Evolutionary conservation across 495 filamentous ascomycete genomes (phyloP), one percentile per base, ranked within the genome.

Genomic region (Xylaria sp.): DNA sequence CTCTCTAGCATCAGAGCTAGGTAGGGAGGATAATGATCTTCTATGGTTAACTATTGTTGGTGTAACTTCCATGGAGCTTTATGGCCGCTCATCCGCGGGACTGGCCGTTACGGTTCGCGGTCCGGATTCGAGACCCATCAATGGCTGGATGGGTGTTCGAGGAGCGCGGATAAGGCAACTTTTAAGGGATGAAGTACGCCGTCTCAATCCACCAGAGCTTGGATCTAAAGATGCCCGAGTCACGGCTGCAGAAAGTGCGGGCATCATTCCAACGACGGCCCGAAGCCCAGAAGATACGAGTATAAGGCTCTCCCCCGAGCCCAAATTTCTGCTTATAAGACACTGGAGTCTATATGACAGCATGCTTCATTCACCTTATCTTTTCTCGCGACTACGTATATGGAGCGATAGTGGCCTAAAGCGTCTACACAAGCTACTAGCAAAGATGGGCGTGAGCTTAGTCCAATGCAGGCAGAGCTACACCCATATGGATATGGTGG

Each of bases 281-380:
- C 85, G 91, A 68, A 94, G 91, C 69, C 93, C 97, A 19, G 94
- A 93, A 58, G 96, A 99, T 79, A 97, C 89, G 26, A 91, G 93
- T 57, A 99, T 99, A 74, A 92, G 94, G 21, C 80, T 99, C 37
- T 97, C 94, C 0, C 96, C 97, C 0, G 96, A 99, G 80, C 97
- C 95, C 43, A 92, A 91, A 65, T 98, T 99, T 74, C 88, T 98
- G 33, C 88, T 99, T 1, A 93, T 99, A 65, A 86, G 96, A 31
- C 96, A 99, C 76, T 99, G 96, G 96, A 96, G 93, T 62, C 85
- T 99, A 5, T 98, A 98, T 79, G 96, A 99, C 73, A 97, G 94
- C 80, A 99, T 99, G 96, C 86, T 98, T 31, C 96, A 99, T 78
- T 97, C 94, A 2, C 93, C 95, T 0, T 98, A 97, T 76, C 88